phyloP scores from a whole-genome alignment of 768 basidiomycete genomes.

The Austroboletus festivus region DNA sequence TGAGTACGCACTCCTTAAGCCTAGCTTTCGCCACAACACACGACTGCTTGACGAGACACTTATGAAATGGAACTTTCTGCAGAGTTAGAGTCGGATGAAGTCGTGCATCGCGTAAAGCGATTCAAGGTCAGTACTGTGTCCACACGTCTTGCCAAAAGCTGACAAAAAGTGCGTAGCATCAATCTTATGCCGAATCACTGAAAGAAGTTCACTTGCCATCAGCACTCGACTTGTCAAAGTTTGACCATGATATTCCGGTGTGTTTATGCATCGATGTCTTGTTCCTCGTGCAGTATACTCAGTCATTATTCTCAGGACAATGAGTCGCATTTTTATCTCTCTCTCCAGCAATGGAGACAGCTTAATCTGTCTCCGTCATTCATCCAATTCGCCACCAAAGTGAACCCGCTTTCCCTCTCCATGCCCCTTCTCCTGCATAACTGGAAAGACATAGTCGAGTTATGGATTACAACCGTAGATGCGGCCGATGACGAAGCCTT shows the following conservation, averaged over 20 bases:
- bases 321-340: slow-evolving; percentile 74
- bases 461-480: slow-evolving; percentile 62
- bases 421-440: slow-evolving; percentile 82
- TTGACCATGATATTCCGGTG: slow-evolving; percentile 61
- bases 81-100: slow-evolving; percentile 17
- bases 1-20: no score
- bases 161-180: slow-evolving; percentile 45
- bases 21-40: not conserved
- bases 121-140: slow-evolving; percentile 44
- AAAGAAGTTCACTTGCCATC: slow-evolving; percentile 74
- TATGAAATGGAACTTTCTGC: slow-evolving; percentile 9
- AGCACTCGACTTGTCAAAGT: slow-evolving; percentile 49
- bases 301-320: slow-evolving; percentile 53
- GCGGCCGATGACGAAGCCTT: slow-evolving; percentile 69
- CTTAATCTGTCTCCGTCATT: slow-evolving; percentile 78
- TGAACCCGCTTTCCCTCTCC: slow-evolving; percentile 60
- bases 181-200: slow-evolving; percentile 65
- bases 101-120: slow-evolving; percentile 41
- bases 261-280: slow-evolving; percentile 1
- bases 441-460: slow-evolving; percentile 61
- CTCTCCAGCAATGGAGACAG: slow-evolving; percentile 73
- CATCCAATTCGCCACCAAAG: slow-evolving; percentile 61
- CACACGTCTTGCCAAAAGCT: not conserved
- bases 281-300: not conserved
- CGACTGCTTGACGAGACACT: no score